phyloP scores from a whole-genome alignment of 2,329 filamentous ascomycete species.

The Verticillium nubilum region DNA sequence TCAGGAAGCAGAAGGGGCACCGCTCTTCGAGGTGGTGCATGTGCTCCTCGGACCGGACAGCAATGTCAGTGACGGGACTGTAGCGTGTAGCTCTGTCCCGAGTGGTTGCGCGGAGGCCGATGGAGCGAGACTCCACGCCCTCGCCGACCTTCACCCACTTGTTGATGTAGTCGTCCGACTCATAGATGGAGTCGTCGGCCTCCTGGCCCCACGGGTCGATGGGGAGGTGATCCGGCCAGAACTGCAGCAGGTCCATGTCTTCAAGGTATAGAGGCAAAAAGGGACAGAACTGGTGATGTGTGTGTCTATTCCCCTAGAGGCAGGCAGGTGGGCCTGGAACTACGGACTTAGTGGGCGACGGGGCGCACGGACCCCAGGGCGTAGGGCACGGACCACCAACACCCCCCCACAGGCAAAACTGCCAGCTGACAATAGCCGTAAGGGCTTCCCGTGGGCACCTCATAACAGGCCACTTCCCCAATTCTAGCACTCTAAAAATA shows the following conservation, averaged over 20 bases:
- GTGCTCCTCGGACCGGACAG: neutral
- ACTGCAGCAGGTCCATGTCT: neutral
- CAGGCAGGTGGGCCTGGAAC: too few species aligned
- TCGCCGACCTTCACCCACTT: neutral
- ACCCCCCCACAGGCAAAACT: too few species aligned
- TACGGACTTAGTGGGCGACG: too few species aligned
- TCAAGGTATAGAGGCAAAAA: too few species aligned
- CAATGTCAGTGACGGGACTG: neutral
- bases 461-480: too few species aligned
- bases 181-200: neutral
- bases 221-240: neutral
- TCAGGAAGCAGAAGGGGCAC: neutral
- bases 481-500: too few species aligned
- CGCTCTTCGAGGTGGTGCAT: neutral
- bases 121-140: neutral
- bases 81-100: neutral
- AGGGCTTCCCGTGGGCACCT: too few species aligned
- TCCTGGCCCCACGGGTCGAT: neutral
- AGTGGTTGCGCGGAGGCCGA: neutral
- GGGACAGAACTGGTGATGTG: too few species aligned
- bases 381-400: too few species aligned
- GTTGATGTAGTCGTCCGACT: neutral
- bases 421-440: too few species aligned
- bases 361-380: too few species aligned
- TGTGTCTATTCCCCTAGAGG: too few species aligned